Evolutionary conservation across 2,329 filamentous ascomycete species (phyloP), one percentile per base, ranked within the genome.

Genomic region (Cercospora zeina): DNA sequence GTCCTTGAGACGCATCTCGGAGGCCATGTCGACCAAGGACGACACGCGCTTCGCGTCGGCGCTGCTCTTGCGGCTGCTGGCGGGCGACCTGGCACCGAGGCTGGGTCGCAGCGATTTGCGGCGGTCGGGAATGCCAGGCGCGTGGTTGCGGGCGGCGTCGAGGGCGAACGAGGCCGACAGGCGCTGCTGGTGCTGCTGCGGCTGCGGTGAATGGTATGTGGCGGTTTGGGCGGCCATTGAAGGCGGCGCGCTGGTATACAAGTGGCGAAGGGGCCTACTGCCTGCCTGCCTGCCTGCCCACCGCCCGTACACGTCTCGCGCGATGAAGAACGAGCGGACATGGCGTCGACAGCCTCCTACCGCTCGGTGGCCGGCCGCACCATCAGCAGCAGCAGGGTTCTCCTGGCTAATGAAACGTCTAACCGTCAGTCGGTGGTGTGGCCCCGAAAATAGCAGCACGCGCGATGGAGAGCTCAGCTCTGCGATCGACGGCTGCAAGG

Each of bases 91-190:
- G 9, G 45, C 59, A 30, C 47, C 62, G 27, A 45, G 37, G 54
- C 61, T 59, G 24, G 65, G 66, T 9, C 68, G 63, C 19, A 66
- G 59, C 33, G 62, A 68, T 59, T 68, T 69, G 24, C 70, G 58
- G 16, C 70, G 63, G 45, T 71, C 70, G 16, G 68, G 67, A 33
- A 72, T 71, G 30, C 70, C 70, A 47, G 70, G 70, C 14, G 70
- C 70, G 31, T 71, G 69, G 50, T 72, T 72, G 57, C 66, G 66
- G 19, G 54, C 13, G 30, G 42, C 53, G 45, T 37, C 57, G 57
- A 45, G 30, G 45, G 30, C 16, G 57, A 37, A 45, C 39, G 39
- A 45, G 39, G 39, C 39, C 16, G 39, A 19, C 11, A 45, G 13
- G 11, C 4, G 19, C 21, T 16, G 39, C 21, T 13, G 57, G 36